Base-by-base conservation (phyloP, 495 filamentous ascomycete genomes). In the Aspergillus carlsbadensis region DNA sequence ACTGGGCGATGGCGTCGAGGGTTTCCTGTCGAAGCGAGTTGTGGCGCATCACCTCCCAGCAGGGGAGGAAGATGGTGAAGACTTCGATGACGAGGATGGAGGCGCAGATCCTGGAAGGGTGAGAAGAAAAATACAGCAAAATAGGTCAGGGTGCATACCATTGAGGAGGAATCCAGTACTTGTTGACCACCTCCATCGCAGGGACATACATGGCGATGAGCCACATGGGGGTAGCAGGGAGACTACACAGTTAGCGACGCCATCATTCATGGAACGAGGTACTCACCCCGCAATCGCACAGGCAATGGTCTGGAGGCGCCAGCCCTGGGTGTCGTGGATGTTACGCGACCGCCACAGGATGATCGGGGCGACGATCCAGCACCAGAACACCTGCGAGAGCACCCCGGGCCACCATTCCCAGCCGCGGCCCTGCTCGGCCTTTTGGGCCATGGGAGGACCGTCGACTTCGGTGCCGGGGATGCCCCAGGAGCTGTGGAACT, bases 401-500 rank as follows among this genome's bases (percentile, higher is more conserved):
- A 86, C 78, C 4, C 83, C 81, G 7, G 85, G 83, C 72, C 82
- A 74, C 86, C 86, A 87, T 57, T 87, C 86, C 84, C 82, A 87
- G 11, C 83, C 86, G 40, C 71, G 61, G 20, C 77, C 80, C 72
- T 57, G 61, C 55, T 52, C 68, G 58, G 54, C 70, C 66, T 59
- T 77, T 65, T 59, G 60, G 20, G 67, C 74, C 67, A 64, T 81
- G 56, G 40, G 24, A 15, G 67, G 67, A 20, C 72, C 72, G 24
- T 60, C 56, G 2, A 72, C 65, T 39, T 67, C 69, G 0, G 72
- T 75, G 29, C 81, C 77, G 31, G 73, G 74, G 26, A 85, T 79
- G 26, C 78, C 72, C 22, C 81, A 87, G 54, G 76, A 74, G 67
- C 70, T 61, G 71, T 89, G 85, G 57, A 85, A 89, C 53, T 87